Base-by-base conservation (phyloP, 2,329 filamentous ascomycete genomes). In the Geoglossum cookeanum region DNA sequence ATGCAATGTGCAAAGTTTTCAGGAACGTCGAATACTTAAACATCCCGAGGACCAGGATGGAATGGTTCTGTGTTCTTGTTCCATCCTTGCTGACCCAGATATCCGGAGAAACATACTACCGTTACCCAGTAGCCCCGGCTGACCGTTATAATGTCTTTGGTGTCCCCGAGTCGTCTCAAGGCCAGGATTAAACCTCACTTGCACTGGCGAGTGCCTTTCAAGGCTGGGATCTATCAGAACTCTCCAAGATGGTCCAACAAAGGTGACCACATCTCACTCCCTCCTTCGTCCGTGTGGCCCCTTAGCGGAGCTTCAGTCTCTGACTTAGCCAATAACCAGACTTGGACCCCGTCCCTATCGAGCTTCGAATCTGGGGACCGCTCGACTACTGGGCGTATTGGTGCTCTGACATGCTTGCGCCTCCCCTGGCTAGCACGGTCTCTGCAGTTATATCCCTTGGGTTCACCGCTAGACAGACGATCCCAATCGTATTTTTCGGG, bases 341-440 rank as follows among this genome's bases (percentile, higher is more conserved):
- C 60, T 64, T 69, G 49, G 67, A 69, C 58, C 68, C 66, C 3
- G 58, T 69, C 44, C 65, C 74, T n/a, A 69, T 70, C 1, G 68
- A 69, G 58, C 65, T 72, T 55, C 66, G 74, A 60, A 76, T 71
- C 22, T 75, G 73, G 74, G 70, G 70, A 3, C 67, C 65, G 11
- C 63, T 70, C 55, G 69, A 72, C 33, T 74, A 72, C 61, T 71
- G 73, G 66, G 69, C 70, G 13, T 75, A 76, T 62, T 76, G 74
- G 74, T 71, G 69, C 59, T 71, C 69, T 5, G 74, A 76, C 59
- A 69, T 75, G 65, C 64, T 72, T 39, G 70, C 70, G 44, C 70
- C 70, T 55, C 70, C 70, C 13, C 63, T 71, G 11, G 68, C 69
- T 15, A 62, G 68, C 32, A 71, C 69, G 0, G 69, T 70, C 7